Percentiles rank a stretch among this genome's conserved stretches.
Evolutionary conservation across 2,329 filamentous ascomycete species (phyloP).

Genomic region (Alternaria hordeiaustralica): DNA sequence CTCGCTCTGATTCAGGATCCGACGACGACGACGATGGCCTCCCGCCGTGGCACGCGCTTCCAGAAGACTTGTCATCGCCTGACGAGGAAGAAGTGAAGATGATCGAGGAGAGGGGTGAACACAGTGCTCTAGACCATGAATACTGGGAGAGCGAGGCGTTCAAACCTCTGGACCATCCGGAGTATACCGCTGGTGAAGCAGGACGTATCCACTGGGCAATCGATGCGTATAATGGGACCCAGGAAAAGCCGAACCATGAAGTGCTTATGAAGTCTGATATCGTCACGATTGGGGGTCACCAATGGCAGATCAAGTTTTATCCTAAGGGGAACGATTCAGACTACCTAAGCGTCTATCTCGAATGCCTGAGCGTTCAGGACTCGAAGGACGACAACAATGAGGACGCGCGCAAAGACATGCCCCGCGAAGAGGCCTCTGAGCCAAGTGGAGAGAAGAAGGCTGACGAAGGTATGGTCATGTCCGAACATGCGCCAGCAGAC

Average conservation of each 20-base stretch:
- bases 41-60: conserved; percentile 59
- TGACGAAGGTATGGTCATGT: background rate
- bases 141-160: conserved; percentile 67
- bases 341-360: conserved; percentile 66
- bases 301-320: conserved; percentile 72
- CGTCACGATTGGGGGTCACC: conserved; percentile 64
- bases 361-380: conserved; percentile 60
- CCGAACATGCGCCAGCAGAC: background rate
- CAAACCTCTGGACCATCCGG: conserved; percentile 63
- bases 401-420: background rate
- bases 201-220: conserved; percentile 66
- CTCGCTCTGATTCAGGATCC: conserved; percentile 41
- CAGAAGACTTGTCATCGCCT: conserved; percentile 63
- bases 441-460: background rate
- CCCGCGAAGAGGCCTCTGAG: background rate
- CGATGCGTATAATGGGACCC: conserved; percentile 65
- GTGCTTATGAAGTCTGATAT: conserved; percentile 65
- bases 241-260: conserved; percentile 64
- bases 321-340: conserved; percentile 66
- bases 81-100: conserved; percentile 65
- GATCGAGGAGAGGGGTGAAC: conserved; percentile 58
- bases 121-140: conserved; percentile 64
- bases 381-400: conserved; percentile 16
- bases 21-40: conserved; percentile 47
- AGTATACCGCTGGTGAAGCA: conserved; percentile 60